phyloP scores from a whole-genome alignment of 2,329 filamentous ascomycete species.

The Aureobasidium uvarum region DNA sequence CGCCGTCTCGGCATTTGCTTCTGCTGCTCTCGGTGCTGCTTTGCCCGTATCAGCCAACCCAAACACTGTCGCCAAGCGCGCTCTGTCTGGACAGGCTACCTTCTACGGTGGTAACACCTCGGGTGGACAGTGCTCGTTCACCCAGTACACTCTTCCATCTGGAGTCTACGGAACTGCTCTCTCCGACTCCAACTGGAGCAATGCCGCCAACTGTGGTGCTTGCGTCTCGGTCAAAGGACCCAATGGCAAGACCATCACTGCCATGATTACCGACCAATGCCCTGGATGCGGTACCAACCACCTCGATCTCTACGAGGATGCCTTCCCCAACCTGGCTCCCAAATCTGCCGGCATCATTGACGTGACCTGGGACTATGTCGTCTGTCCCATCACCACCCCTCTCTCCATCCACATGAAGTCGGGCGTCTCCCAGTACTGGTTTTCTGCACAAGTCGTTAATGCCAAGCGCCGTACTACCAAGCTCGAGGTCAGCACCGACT shows the following conservation, averaged over 20 bases:
- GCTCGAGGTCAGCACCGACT: constrained; percentile 31
- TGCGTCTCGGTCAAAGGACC: constrained; percentile 59
- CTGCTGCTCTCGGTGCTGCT: constrained; percentile 28
- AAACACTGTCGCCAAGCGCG: constrained; percentile 18
- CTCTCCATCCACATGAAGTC: constrained; percentile 31
- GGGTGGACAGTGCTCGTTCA: constrained; percentile 61
- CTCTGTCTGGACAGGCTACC: constrained; percentile 32
- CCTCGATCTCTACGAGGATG: constrained; percentile 56
- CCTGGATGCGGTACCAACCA: constrained; percentile 55
- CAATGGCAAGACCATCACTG: constrained; percentile 58
- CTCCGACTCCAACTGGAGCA: constrained; percentile 58
- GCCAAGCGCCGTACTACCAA: constrained; percentile 30
- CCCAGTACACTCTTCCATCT: constrained; percentile 60
- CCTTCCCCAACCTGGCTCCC: constrained; percentile 50
- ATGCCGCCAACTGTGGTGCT: constrained; percentile 57
- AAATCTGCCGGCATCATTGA: constrained; percentile 50
- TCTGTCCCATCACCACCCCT: constrained; percentile 30
- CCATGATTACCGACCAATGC: constrained; percentile 63
- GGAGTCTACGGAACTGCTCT: constrained; percentile 62
- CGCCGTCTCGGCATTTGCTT: constrained; percentile 28
- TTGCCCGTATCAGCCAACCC: constrained; percentile 24
- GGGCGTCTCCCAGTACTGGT: constrained; percentile 33
- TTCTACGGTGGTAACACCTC: constrained; percentile 35
- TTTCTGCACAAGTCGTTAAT: constrained; percentile 33
- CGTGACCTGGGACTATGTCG: constrained; percentile 41